Percentiles rank a stretch among this genome's conserved stretches.
Evolutionary conservation across 2,329 filamentous ascomycete species (phyloP).

Genomic region (Penicillium sp.): DNA sequence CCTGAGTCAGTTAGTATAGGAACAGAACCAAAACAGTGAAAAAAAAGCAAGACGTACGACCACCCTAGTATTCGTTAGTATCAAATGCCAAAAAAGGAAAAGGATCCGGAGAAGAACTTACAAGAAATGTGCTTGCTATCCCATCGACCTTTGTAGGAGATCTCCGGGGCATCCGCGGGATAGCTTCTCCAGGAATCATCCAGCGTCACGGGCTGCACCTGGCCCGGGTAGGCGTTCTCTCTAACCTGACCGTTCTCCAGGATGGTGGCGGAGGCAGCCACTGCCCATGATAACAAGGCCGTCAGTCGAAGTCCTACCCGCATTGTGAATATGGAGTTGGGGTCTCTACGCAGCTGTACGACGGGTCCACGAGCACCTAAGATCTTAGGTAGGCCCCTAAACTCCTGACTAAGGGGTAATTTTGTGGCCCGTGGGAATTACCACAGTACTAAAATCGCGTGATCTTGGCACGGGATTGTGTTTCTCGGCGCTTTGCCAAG

Average conservation of each 20-base stretch:
- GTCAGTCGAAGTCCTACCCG: constrained; percentile 12
- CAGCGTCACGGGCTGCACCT: constrained; percentile 27
- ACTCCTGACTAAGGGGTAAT: constrained; percentile 3
- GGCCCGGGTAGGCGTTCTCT: constrained; percentile 40
- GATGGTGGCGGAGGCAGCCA: constrained; percentile 36
- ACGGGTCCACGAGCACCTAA: constrained; percentile 4
- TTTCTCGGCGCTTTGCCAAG: too few species aligned
- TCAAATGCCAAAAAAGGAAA: constrained; percentile 7
- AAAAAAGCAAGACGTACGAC: constrained; percentile 47
- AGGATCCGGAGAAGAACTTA: constrained; percentile 19
- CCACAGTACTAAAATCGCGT: constrained; percentile 8
- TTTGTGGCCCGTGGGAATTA: background rate
- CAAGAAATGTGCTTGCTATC: constrained; percentile 58
- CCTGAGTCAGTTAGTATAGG: constrained; percentile 18
- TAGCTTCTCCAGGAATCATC: constrained; percentile 48
- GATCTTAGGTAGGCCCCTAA: background rate
- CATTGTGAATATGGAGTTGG: constrained; percentile 16
- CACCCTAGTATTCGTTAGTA: constrained; percentile 40
- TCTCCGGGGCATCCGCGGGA: constrained; percentile 50
- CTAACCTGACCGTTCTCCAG: constrained; percentile 45
- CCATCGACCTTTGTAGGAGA: constrained; percentile 62
- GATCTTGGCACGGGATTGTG: background rate
- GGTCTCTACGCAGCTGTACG: constrained; percentile 1
- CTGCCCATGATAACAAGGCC: constrained; percentile 14
- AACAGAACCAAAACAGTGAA: background rate